Conservation (phyloP, 176 grass and related monocot species). For the Hordeum marinum region DNA sequence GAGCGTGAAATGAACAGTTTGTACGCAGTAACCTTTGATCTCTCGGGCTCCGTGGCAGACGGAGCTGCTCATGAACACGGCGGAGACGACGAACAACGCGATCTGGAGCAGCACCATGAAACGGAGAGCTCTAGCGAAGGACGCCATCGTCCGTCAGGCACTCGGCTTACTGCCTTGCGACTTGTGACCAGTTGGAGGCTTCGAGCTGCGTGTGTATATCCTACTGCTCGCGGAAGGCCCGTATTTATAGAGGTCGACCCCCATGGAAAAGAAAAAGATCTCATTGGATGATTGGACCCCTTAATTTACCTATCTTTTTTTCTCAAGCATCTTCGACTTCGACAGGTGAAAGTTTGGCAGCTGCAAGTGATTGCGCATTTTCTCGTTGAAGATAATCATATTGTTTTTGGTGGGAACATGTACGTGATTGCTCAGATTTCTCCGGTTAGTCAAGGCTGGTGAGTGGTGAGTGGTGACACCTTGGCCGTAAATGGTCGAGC, state of each 20-base stretch:
- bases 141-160: neutral
- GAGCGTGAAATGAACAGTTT: neutral
- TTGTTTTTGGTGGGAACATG: neutral
- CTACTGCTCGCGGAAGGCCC: neutral
- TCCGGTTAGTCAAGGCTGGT: neutral
- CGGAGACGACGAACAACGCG: neutral
- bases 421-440: neutral
- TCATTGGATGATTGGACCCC: neutral
- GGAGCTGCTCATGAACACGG: neutral
- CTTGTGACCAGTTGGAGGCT: neutral
- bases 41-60: neutral
- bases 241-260: neutral
- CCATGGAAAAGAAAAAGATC: neutral
- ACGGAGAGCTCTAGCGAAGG: neutral
- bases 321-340: neutral
- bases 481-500: neutral
- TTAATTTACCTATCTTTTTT: neutral
- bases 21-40: neutral
- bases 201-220: neutral
- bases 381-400: neutral
- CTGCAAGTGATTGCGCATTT: neutral
- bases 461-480: neutral
- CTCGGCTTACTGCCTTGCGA: too few relatives aligned
- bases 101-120: slow-evolving; percentile 22
- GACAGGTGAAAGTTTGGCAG: neutral